Base-by-base conservation (phyloP, 1,284 basidiomycete species). In the Volvariella volvacea region DNA sequence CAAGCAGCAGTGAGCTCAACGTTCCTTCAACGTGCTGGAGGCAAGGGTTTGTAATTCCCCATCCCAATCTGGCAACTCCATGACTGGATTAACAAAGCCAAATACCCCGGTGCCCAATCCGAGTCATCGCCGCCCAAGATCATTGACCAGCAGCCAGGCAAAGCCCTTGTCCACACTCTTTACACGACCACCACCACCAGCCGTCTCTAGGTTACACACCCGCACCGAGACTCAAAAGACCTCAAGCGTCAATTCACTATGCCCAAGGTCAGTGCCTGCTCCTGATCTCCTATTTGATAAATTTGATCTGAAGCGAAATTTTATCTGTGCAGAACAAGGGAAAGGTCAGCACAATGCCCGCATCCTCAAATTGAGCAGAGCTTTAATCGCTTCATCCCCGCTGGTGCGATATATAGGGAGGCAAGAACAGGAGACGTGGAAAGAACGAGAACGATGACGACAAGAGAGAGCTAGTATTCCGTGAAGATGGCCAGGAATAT, bases 381-480 rank as follows among this genome's bases (percentile, higher is more conserved):
- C 30, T 31, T 37, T 10, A 22, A 41, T 45, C 41, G 22, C 8
- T 33, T 41, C 15, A 32, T 42, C 15, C n/a, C n/a, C n/a, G n/a
- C n/a, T n/a, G n/a, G n/a, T n/a, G n/a, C n/a, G n/a, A n/a, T n/a
- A 14, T 20, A 20, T 55, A 99, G 92, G 95, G 96, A 65, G 96
- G 96, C 53, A 99, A 99, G 78, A 99, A 99, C 74, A 84, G 96
- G 70, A 82, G 95, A 78, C 82, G 95, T 73, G 95, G 95, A 80
- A 99, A 99, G 83, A 98, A 98, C 73, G 95, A 99, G 71, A 95
- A 93, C 69, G 92, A 97, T 52, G 88, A 89, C 54, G 92, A 97
- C 73, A 99, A 98, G 78, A 88, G 96, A 58, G 96, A 99, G 67
- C 81, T 99, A 41, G 92, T 98, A 41, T 98, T 99, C 79, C 90